A percentile compares a stretch with the other conserved stretches of the same genome.
phyloP scores from a whole-genome alignment of 2,329 filamentous ascomycete genomes.

The Colletotrichum siamense region DNA sequence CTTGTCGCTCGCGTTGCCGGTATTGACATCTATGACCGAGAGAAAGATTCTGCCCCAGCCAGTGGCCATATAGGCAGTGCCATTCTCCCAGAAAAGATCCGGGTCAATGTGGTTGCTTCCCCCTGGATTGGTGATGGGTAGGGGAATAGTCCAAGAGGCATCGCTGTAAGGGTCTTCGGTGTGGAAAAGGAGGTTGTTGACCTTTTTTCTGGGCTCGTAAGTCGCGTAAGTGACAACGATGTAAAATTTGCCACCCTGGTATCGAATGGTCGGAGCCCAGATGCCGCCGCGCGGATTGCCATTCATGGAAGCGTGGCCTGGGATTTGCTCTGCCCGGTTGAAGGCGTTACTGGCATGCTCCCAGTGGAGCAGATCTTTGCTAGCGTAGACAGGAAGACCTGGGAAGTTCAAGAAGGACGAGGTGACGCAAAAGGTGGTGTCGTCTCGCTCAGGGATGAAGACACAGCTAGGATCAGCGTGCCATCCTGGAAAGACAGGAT shows the following conservation, averaged over 20 bases:
- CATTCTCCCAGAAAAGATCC: not conserved
- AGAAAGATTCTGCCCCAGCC: not conserved
- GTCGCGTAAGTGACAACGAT: not conserved
- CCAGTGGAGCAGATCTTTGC: not conserved
- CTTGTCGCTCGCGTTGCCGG: not conserved
- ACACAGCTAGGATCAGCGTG: slow-evolving; percentile 53
- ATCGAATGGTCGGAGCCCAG: slow-evolving; percentile 47
- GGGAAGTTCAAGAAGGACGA: slow-evolving; percentile 59
- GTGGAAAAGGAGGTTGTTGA: not conserved
- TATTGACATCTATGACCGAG: not conserved
- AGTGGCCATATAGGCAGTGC: not conserved
- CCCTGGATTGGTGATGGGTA: not conserved
- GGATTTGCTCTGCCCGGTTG: slow-evolving; percentile 45
- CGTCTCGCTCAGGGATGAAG: slow-evolving; percentile 39
- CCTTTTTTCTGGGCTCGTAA: not conserved
- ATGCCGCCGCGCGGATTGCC: slow-evolving; percentile 39
- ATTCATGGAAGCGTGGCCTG: slow-evolving; percentile 33
- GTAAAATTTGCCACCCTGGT: not conserved
- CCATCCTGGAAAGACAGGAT: slow-evolving; percentile 55
- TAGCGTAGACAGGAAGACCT: slow-evolving; percentile 55
- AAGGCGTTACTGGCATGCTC: slow-evolving; percentile 33
- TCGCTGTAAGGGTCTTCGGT: not conserved
- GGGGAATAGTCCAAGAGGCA: not conserved
- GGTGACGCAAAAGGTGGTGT: slow-evolving; percentile 54
- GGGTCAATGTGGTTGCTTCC: not conserved